phyloP scores from a whole-genome alignment of 306 rosid species.

The Quercus gilva region DNA sequence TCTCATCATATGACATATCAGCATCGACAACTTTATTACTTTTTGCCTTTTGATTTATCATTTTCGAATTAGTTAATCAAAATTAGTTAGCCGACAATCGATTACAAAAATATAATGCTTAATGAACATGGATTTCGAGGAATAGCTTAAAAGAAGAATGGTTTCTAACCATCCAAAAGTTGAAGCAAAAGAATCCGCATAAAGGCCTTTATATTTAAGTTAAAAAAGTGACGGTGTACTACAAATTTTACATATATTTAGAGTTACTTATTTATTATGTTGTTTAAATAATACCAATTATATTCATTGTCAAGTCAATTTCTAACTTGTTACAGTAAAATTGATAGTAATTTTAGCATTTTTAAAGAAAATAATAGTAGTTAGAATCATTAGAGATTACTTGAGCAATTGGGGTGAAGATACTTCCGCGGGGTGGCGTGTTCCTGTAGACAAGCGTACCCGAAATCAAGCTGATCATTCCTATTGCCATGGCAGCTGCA shows the following conservation, averaged over 20 bases:
- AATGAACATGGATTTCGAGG: not conserved
- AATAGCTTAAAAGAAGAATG: not conserved
- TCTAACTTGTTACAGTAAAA: no score
- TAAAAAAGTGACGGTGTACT: not conserved
- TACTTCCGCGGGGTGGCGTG: slow-evolving; percentile 45
- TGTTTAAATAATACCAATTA: no score
- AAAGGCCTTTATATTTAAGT: not conserved
- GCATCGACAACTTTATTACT: not conserved
- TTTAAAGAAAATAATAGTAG: no score
- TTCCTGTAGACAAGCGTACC: slow-evolving; percentile 38
- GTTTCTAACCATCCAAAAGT: not conserved
- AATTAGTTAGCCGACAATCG: not conserved
- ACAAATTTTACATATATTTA: no score
- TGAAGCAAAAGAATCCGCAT: not conserved
- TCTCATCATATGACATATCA: not conserved
- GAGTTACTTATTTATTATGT: no score
- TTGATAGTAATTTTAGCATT: no score
- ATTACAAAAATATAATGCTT: not conserved
- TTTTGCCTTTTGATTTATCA: not conserved
- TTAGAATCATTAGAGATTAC: slow-evolving; percentile 16
- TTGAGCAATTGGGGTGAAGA: slow-evolving; percentile 61
- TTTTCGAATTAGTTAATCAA: not conserved
- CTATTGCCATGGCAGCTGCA: slow-evolving; percentile 55
- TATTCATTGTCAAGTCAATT: no score
- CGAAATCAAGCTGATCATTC: slow-evolving; percentile 31